Base-by-base conservation (phyloP, 306 rosid species). In the Dicorynia guianensis region DNA sequence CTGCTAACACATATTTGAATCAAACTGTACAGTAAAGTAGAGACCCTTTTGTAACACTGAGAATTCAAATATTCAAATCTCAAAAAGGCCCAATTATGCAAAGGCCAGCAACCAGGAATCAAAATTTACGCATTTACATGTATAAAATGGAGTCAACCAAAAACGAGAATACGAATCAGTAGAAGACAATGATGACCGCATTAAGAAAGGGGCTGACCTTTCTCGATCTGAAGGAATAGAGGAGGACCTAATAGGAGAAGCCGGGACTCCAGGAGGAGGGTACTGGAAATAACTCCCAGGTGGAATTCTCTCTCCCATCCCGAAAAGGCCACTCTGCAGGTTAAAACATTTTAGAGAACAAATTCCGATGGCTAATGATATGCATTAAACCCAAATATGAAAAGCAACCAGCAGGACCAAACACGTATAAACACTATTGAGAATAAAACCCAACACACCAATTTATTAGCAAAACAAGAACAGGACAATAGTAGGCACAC, bases 291-390 rank as follows among this genome's bases (percentile, higher is more conserved):
- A 90, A 85, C 94, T 93, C 48, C 92, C 91, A 73, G 86, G 81
- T 39, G 91, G 89, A 79, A 91, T 90, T 89, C 98, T 88, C 84
- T 93, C 98, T 71, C 93, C 96, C 97, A 92, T 92, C 87, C 61
- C 47, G 48, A 71, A 69, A 40, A 58, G 49, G 46, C 83, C 68
- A 15, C 71, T 47, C 67, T 69, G 52, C 67, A 49, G 39, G 19
- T 1, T 44, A 70, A 38, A 4, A 76, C 19, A 68, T 81, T 52
- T 53, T 0, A 70, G 18, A 38, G 11, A 67, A 11, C 69, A 9
- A 8, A 17, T 8, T 65, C 42, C 49, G 60, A 25, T 25, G 30
- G 30, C 30, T 2, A 25, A 25, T 1, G 30, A 25, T 25, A 25
- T 25, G 30, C 30, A 25, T 25, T 5, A 80, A 30, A 30, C 5